Evolutionary conservation across 2,329 filamentous ascomycete genomes (phyloP).

Genomic region (Sphaerulina vaccinii): DNA sequence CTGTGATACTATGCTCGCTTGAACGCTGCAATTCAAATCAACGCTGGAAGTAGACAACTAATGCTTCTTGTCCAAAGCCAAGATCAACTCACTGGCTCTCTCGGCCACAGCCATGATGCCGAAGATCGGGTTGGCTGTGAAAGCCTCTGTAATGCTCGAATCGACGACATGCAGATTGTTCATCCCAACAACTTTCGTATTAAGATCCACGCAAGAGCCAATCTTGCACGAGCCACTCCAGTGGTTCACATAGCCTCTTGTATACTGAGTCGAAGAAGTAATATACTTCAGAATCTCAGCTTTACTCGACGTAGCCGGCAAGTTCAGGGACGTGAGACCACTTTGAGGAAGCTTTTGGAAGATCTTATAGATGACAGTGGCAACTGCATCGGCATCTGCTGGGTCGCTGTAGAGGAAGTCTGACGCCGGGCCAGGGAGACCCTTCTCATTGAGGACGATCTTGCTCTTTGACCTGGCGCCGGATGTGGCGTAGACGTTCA

Average conservation of each 20-base stretch:
- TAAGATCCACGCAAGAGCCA: conserved; percentile 50
- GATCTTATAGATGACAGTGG: conserved; percentile 52
- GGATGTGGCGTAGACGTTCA: conserved; percentile 59
- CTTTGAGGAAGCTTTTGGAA: conserved; percentile 48
- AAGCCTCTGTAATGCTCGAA: conserved; percentile 49
- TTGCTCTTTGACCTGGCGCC: conserved; percentile 52
- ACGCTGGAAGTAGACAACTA: not conserved
- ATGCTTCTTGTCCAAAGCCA: conserved; percentile 30
- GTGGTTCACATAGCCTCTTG: conserved; percentile 53
- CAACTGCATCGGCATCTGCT: conserved; percentile 50
- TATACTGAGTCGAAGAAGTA: conserved; percentile 50
- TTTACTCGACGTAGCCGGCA: conserved; percentile 47
- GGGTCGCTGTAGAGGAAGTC: conserved; percentile 52
- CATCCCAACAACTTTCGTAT: conserved; percentile 51
- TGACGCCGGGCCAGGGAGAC: conserved; percentile 54
- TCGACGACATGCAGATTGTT: conserved; percentile 55
- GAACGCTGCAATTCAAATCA: conserved; percentile 1
- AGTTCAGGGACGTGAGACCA: conserved; percentile 51
- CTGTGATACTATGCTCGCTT: conserved; percentile 2
- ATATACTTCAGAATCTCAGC: conserved; percentile 53
- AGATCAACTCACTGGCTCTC: conserved; percentile 52
- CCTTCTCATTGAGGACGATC: conserved; percentile 53
- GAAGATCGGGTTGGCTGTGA: conserved; percentile 57
- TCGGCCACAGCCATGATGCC: conserved; percentile 56
- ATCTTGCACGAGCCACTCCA: conserved; percentile 55